Base-by-base conservation (phyloP, 805 yeast species). In the Peterozyma toletana region DNA sequence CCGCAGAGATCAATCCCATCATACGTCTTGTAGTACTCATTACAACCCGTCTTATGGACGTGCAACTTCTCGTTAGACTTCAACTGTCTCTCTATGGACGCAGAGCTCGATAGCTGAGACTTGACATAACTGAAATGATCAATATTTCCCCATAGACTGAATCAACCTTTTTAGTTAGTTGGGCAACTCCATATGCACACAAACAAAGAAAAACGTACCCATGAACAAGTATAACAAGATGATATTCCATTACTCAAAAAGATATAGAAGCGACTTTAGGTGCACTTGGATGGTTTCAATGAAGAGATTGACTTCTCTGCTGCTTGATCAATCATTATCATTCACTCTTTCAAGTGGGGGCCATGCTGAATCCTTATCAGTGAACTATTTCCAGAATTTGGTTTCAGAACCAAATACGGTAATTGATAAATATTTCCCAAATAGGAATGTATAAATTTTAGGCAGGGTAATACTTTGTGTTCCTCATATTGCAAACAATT, bases 1-100 rank as follows among this genome's bases (percentile, higher is more conserved):
- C 95, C 96, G 55, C 93, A 86, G 27, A 86, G 78, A 51, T 87
- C 95, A 17, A 87, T 78, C 2, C 96, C 96, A 56, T 88, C 96
- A 53, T 86, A 82, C 2, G 96, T 88, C 54, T 76, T 75, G 56
- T 78, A 85, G 6, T 90, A 91, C 44, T 77, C 73, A 54, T 82
- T 85, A 15, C 83, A 68, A 30, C 70, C 71, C 0, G 87, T 70
- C 38, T 73, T 67, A 53, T 78, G 74, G 17, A 77, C 71, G 2
- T 72, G 58, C 1, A 64, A 46, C 38, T 50, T 55, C 30, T 56
- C 62, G 31, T 56, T 58, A 16, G 46, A 54, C 39, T 47, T 52
- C 15, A 53, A 51, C 37, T 47, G 53, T 21, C 7, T 21, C 27
- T 21, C 7, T 5, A 21, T 21, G 7, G 27, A 21, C 41, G 41